A percentile compares a stretch with the other conserved stretches of the same genome.
Evolutionary conservation across 768 basidiomycete genomes (phyloP).

Genomic region (Trametes coccinea): DNA sequence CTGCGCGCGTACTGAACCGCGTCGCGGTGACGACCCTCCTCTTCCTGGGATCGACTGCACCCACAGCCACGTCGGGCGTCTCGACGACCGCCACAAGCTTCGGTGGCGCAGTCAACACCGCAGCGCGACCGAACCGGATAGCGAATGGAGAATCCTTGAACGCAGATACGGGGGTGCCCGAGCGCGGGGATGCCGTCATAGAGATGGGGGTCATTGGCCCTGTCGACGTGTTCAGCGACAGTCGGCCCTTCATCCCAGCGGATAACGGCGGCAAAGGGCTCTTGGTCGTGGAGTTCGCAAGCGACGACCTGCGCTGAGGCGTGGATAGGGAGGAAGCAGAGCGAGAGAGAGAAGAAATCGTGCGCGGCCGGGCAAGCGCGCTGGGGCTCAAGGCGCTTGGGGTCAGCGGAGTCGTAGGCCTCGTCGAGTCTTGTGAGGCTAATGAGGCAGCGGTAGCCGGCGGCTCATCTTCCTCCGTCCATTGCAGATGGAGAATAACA

Average conservation of each 20-base stretch:
- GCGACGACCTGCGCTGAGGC: constrained; percentile 40
- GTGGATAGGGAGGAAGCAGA: constrained; percentile 52
- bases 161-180: constrained; percentile 36
- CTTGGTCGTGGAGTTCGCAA: constrained; percentile 30
- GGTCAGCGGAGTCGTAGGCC: constrained; percentile 26
- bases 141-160: constrained; percentile 36
- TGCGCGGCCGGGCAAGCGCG: constrained; percentile 37
- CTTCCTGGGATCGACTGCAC: constrained; percentile 84
- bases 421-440: constrained; percentile 21
- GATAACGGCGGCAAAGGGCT: constrained; percentile 36
- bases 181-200: constrained; percentile 29
- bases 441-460: constrained; percentile 17
- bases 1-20: constrained; percentile 79
- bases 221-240: constrained; percentile 42
- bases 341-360: constrained; percentile 52
- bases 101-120: constrained; percentile 81
- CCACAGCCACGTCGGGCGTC: constrained; percentile 87
- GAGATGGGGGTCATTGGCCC: constrained; percentile 51
- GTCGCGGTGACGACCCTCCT: constrained; percentile 85
- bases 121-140: constrained; percentile 64
- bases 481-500: constrained; percentile 80
- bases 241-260: constrained; percentile 36
- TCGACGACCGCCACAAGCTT: constrained; percentile 80
- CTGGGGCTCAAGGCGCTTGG: constrained; percentile 23
- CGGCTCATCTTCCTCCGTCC: constrained; percentile 66